Evolutionary conservation across 2,329 filamentous ascomycete genomes (phyloP), one percentile per base, ranked within the genome.

Genomic region (Aspergillus intermedius): DNA sequence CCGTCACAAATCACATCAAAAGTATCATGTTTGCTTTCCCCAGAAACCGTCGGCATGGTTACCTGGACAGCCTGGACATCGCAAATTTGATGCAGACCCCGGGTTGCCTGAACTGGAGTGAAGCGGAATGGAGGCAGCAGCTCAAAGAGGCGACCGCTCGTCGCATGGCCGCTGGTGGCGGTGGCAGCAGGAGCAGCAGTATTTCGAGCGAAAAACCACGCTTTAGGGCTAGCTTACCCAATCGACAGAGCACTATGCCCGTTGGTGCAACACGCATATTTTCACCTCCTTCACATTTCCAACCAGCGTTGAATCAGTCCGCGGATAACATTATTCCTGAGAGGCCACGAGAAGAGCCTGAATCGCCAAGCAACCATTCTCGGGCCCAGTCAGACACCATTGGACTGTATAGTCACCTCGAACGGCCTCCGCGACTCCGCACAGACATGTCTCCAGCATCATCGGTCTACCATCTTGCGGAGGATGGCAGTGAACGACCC

Each of bases 21-120:
- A 95, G 93, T 49, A 77, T 98, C 55, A 98, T 98, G 93, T 98
- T 97, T 67, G 93, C 91, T 5, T 94, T 98, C 84, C 91, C 93
- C 0, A 88, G 87, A 59, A 83, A 93, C 58, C 83, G 84, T 46
- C 81, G 87, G 55, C 95, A 95, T 61, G 91, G 91, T 0, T 97
- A 97, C 61, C 73, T 98, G 22, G 93, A 97, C 61, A 83, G 90
- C 32, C 71, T 91, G 48, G 93, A 98, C 63, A 88, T 97, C 13
- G 83, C 85, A 3, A 79, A 79, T 46, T 73, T 97, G 39, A 90
- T 98, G 52, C 78, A 87, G 54, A 84, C 85, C 3, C 80, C 89
- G 3, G 88, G 87, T 17, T 95, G 86, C 66, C 73, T 80, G 17
- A 75, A 70, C 21, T 96, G 91, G 90, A 83, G 77, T 41, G 93